These are phyloP conservation scores for Cryptosporidium meleagridis DNA, from an alignment of 169 alveolate species.

Conservation along the genomic window DNA sequence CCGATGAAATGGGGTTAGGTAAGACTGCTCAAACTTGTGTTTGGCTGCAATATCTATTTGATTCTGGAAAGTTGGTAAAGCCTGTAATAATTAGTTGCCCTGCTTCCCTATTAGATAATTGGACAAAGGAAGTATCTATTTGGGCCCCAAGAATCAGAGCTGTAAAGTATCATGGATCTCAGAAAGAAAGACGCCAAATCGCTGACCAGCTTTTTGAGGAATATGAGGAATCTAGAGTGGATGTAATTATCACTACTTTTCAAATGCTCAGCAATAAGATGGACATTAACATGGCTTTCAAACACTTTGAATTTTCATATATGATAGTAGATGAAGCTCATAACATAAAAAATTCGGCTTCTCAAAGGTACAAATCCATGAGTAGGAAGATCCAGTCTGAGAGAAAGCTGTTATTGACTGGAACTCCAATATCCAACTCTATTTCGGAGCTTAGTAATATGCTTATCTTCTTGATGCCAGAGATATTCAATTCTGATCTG, in stretches of 20 bases:
- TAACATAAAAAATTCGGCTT: constrained; percentile 89
- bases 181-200: constrained; percentile 77
- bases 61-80: constrained; percentile 74
- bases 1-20: constrained; percentile 94
- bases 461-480: constrained; percentile 90
- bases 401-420: constrained; percentile 90
- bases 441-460: constrained; percentile 87
- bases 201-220: constrained; percentile 38
- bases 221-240: constrained; percentile 20
- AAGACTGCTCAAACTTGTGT: constrained; percentile 90
- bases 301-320: constrained; percentile 76
- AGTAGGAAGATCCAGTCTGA: constrained; percentile 83
- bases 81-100: constrained; percentile 87
- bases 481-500: constrained; percentile 83
- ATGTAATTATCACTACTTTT: constrained; percentile 61
- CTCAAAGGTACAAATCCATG: constrained; percentile 87
- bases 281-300: constrained; percentile 54
- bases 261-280: constrained; percentile 58
- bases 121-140: constrained; percentile 85
- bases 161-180: constrained; percentile 85
- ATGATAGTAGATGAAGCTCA: constrained; percentile 94
- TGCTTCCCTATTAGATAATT: constrained; percentile 85
- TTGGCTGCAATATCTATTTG: constrained; percentile 80
- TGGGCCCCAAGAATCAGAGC: constrained; percentile 89
- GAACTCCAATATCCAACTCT: constrained; percentile 78